phyloP scores from a whole-genome alignment of 2,329 filamentous ascomycete genomes.

The Bimuria novae-zelandiae region DNA sequence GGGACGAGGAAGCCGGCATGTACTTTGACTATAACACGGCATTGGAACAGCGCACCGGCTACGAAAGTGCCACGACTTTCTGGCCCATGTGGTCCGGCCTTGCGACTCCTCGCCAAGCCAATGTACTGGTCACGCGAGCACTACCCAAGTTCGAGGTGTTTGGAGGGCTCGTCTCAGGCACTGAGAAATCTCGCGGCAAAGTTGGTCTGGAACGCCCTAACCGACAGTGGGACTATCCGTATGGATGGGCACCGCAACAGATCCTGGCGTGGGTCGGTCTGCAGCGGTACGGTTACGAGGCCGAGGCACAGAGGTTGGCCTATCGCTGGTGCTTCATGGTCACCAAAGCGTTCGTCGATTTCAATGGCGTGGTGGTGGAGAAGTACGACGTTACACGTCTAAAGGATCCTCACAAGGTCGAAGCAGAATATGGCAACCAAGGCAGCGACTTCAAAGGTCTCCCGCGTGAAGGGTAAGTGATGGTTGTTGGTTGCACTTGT shows the following conservation, averaged over 20 bases:
- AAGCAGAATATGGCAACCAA: slow-evolving; percentile 98
- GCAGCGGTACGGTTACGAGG: slow-evolving; percentile 86
- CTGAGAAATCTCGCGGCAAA: slow-evolving; percentile 81
- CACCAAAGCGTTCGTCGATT: slow-evolving; percentile 96
- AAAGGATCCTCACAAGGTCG: slow-evolving; percentile 88
- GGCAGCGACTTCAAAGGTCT: slow-evolving; percentile 94
- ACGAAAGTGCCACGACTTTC: slow-evolving; percentile 92
- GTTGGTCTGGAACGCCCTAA: slow-evolving; percentile 84
- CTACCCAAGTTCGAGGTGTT: slow-evolving; percentile 86
- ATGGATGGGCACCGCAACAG: slow-evolving; percentile 98
- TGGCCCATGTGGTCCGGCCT: slow-evolving; percentile 98
- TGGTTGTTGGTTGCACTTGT: not conserved
- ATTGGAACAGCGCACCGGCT: slow-evolving; percentile 77
- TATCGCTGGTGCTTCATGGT: slow-evolving; percentile 99
- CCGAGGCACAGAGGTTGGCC: slow-evolving; percentile 84
- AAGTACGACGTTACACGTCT: slow-evolving; percentile 96
- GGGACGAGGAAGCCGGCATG: slow-evolving; percentile 91
- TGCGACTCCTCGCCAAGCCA: slow-evolving; percentile 83
- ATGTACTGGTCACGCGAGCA: slow-evolving; percentile 76
- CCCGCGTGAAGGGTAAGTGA: slow-evolving; percentile 87
- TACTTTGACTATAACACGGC: slow-evolving; percentile 96
- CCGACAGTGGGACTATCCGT: slow-evolving; percentile 97
- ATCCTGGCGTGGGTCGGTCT: slow-evolving; percentile 97
- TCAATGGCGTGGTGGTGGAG: slow-evolving; percentile 96
- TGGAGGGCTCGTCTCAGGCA: slow-evolving; percentile 87